Base-by-base conservation (phyloP, 257 asterid species). In the Solanum chmielewskii region DNA sequence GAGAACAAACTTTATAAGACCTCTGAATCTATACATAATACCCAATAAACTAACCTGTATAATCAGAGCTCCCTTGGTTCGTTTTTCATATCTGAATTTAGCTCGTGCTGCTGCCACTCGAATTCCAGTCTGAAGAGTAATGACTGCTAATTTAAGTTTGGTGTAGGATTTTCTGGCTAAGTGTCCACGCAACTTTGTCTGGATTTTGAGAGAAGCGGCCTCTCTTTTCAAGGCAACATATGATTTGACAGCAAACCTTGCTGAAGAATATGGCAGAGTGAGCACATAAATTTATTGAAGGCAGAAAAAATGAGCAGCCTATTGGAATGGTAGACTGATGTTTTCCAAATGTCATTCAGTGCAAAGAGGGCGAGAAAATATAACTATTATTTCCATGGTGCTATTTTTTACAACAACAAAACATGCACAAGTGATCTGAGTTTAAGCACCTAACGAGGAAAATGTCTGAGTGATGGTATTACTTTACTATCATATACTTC, bases 161-260 rank as follows among this genome's bases (percentile, higher is more conserved):
- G 85, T 87, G 89, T 93, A 96, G 85, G 88, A 92, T 89, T 90
- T 94, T 90, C 98, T 90, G 47, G 95, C 92, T 81, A 92, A 90
- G 90, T 93, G 95, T 80, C 99, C 96, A 87, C 98, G 96, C 91
- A 87, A 86, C 33, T 91, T 93, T 62, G 93, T 94, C 97, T 97
- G 99, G 74, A 97, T 95, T 92, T 87, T 97, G 71, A 92, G 88
- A 83, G 96, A 91, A 91, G 99, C 98, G 18, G 98, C 96, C 91
- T 90, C 93, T 91, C 90, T 88, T 91, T 92, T 94, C 90, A 95
- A 91, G 90, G 87, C 86, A 18, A 90, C 92, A 64, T 88, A 94
- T 52, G 84, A 42, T 88, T 89, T 90, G 91, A 97, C 93, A 88
- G 99, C 98, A 91, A 95, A 93, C 90, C 92, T 91, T 89, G 97